These are phyloP conservation scores for Adiantum capillusveneris DNA, from an alignment of 75 land plant species.

Conservation along the genomic window DNA sequence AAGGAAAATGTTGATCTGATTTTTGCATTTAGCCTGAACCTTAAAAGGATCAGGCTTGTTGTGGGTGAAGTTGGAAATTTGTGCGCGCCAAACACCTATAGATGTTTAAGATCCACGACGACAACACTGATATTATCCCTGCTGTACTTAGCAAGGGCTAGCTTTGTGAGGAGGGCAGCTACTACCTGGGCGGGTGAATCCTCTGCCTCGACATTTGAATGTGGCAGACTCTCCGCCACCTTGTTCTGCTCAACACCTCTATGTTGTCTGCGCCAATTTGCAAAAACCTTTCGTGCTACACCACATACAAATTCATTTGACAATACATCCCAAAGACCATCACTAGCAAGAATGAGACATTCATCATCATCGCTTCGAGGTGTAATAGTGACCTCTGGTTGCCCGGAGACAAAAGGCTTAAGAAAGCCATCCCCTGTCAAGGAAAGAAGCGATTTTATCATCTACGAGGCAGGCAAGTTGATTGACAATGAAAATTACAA, in stretches of 20 bases:
- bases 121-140: constrained; percentile 77
- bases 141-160: constrained; percentile 61
- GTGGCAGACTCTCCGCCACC: too few relatives aligned
- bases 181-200: constrained; percentile 37
- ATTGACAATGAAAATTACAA: too few relatives aligned
- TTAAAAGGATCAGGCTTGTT: too few relatives aligned
- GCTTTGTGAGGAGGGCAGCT: constrained; percentile 54
- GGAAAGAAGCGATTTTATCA: too few relatives aligned
- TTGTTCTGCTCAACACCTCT: too few relatives aligned
- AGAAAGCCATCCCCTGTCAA: constrained; percentile 74
- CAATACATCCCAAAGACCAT: constrained; percentile 81
- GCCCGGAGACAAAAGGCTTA: constrained; percentile 67
- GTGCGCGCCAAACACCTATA: too few relatives aligned
- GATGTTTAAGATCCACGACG: constrained; percentile 55
- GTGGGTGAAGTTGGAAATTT: too few relatives aligned
- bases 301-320: constrained; percentile 63
- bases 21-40: too few relatives aligned
- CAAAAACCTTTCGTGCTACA: constrained; percentile 41
- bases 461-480: too few relatives aligned
- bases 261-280: too few relatives aligned
- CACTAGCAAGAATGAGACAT: constrained; percentile 74
- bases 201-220: constrained; percentile 13
- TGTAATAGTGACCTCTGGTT: constrained; percentile 59
- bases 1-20: too few relatives aligned
- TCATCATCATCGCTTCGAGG: constrained; percentile 62